A percentile compares a stretch with the other conserved stretches of the same genome.
Conservation (phyloP, 192 early-diverging fungal genomes). For the Geosiphon pyriformis region DNA sequence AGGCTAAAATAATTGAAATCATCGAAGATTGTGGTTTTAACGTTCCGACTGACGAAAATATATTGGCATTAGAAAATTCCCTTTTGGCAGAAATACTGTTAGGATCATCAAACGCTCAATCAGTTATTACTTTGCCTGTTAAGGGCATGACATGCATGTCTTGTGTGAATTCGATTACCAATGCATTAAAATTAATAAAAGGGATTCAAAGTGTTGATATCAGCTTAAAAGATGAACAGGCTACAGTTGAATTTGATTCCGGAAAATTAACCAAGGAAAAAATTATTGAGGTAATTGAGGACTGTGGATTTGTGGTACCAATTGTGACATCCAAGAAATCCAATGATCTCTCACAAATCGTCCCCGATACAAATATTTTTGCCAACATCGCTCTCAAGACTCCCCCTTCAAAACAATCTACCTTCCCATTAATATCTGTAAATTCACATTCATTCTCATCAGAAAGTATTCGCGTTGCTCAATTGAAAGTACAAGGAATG, state of each 20-base stretch:
- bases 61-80: not conserved
- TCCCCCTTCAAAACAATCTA: not conserved
- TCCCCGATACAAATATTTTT: conserved; percentile 32
- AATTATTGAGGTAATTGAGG: conserved; percentile 57
- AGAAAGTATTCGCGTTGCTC: conserved; percentile 25
- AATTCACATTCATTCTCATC: conserved; percentile 2
- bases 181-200: conserved; percentile 38
- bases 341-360: conserved; percentile 46
- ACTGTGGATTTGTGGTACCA: conserved; percentile 66
- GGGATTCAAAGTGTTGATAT: conserved; percentile 56
- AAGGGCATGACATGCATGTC: conserved; percentile 79
- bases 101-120: not conserved
- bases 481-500: conserved; percentile 85
- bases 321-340: conserved; percentile 14
- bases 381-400: not conserved
- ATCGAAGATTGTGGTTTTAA: conserved; percentile 66
- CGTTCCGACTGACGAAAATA: conserved; percentile 17
- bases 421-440: conserved; percentile 4
- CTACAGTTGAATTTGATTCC: conserved; percentile 51
- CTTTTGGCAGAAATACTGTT: no score
- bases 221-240: conserved; percentile 49
- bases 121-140: conserved; percentile 28
- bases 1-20: conserved; percentile 31
- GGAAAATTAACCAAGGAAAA: conserved; percentile 23
- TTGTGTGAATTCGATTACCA: conserved; percentile 71